Percentiles rank a stretch among this genome's conserved stretches.
These are phyloP conservation scores for Singerocomus inundabilis DNA, from an alignment of 1,284 basidiomycete genomes.

Conservation along the genomic window DNA sequence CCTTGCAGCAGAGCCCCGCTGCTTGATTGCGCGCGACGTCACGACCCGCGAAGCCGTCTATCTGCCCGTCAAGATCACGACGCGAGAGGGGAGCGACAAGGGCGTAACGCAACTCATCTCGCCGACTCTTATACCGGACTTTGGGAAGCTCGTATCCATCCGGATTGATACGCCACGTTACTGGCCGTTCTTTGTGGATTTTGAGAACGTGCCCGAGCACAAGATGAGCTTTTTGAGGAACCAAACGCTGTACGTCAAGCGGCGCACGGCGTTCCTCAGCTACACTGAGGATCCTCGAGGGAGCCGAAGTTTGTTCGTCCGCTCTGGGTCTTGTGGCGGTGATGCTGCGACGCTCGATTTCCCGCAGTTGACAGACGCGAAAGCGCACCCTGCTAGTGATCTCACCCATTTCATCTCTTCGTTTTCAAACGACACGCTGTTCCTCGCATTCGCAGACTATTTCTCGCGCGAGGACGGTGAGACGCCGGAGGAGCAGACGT, in stretches of 20 bases:
- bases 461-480: constrained; percentile 62
- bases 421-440: constrained; percentile 76
- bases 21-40: constrained; percentile 87
- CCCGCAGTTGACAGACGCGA: constrained; percentile 67
- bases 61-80: constrained; percentile 84
- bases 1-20: constrained; percentile 90
- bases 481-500: constrained; percentile 56
- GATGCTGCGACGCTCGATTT: constrained; percentile 80
- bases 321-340: constrained; percentile 72
- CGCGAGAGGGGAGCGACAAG: constrained; percentile 59
- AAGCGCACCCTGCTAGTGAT: constrained; percentile 65
- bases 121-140: constrained; percentile 88
- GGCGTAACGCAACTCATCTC: constrained; percentile 78
- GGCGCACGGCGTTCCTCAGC: constrained; percentile 87
- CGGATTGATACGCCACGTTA: constrained; percentile 90
- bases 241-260: constrained; percentile 89
- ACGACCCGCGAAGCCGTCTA: constrained; percentile 89
- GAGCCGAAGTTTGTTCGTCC: constrained; percentile 84
- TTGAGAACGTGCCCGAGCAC: constrained; percentile 66
- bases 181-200: constrained; percentile 87
- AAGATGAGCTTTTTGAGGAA: constrained; percentile 66
- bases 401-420: constrained; percentile 81
- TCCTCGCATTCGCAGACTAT: constrained; percentile 74
- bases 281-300: constrained; percentile 93
- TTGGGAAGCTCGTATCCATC: constrained; percentile 77